A percentile compares a stretch with the other conserved stretches of the same genome.
These are phyloP conservation scores for Neurospora hispaniola DNA, from an alignment of 495 filamentous ascomycete genomes.

Conservation along the genomic window DNA sequence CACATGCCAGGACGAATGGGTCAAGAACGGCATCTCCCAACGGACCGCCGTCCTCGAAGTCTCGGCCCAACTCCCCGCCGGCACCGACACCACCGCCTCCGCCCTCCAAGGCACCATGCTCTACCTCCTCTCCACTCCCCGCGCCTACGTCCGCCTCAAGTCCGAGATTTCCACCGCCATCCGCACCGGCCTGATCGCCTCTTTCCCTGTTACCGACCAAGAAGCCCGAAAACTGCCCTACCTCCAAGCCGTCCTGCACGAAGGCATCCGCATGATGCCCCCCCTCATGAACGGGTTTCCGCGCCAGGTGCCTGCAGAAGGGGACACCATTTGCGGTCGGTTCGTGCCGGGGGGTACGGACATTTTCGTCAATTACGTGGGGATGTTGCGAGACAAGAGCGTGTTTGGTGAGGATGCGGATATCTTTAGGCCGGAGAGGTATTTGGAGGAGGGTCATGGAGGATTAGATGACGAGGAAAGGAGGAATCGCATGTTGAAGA, in stretches of 20 bases:
- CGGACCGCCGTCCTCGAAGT: background rate
- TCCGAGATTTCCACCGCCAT: slow-evolving; percentile 41
- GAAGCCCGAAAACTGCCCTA: slow-evolving; percentile 35
- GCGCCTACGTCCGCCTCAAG: slow-evolving; percentile 42
- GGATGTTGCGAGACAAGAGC: slow-evolving; percentile 21
- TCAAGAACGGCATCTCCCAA: background rate
- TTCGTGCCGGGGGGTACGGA: slow-evolving; percentile 1
- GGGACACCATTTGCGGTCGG: slow-evolving; percentile 37
- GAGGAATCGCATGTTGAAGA: background rate
- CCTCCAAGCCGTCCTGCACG: slow-evolving; percentile 24
- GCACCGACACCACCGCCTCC: slow-evolving; percentile 50
- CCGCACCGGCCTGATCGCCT: slow-evolving; percentile 27
- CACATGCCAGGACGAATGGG: slow-evolving; percentile 1
- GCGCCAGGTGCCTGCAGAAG: slow-evolving; percentile 16
- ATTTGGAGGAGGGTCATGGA: slow-evolving; percentile 23
- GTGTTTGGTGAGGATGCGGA: slow-evolving; percentile 38
- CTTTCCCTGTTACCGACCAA: slow-evolving; percentile 48
- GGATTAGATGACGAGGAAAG: background rate
- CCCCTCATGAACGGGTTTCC: slow-evolving; percentile 8
- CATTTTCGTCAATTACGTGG: slow-evolving; percentile 26
- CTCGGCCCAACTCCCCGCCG: slow-evolving; percentile 34
- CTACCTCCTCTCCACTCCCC: slow-evolving; percentile 35
- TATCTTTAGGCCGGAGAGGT: slow-evolving; percentile 41
- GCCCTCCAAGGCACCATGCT: slow-evolving; percentile 43
- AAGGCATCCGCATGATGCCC: slow-evolving; percentile 18